Evolutionary conservation across 768 basidiomycete genomes (phyloP).

Genomic region (Phylloporus arenicola): DNA sequence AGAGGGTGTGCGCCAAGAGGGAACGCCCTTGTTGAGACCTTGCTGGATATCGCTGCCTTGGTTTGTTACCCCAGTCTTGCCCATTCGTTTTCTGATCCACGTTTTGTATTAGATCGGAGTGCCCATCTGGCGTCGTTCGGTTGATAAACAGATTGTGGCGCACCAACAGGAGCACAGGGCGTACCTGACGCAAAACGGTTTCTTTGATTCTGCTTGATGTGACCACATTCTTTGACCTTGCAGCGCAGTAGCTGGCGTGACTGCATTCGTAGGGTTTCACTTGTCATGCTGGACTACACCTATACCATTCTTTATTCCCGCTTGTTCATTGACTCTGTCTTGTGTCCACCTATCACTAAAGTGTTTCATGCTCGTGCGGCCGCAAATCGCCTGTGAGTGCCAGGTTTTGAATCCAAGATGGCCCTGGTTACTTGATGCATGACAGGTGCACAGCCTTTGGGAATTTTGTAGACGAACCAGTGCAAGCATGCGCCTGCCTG

Average conservation of each 20-base stretch:
- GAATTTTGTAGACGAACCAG: too few species aligned
- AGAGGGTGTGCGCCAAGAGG: slow-evolving; percentile 54
- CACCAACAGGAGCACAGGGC: slow-evolving; percentile 44
- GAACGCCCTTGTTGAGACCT: slow-evolving; percentile 52
- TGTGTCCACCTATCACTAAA: neutral
- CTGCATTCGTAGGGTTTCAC: neutral
- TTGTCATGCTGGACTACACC: too few species aligned
- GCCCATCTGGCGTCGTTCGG: slow-evolving; percentile 48
- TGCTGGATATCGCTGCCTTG: slow-evolving; percentile 38
- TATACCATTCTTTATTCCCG: too few species aligned
- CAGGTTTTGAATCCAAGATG: neutral
- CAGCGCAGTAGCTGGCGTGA: neutral
- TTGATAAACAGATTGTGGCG: slow-evolving; percentile 42
- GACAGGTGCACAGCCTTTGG: too few species aligned
- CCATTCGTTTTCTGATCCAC: neutral
- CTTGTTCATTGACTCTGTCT: neutral
- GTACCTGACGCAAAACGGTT: slow-evolving; percentile 41
- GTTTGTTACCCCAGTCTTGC: slow-evolving; percentile 30
- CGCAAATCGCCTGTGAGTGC: neutral
- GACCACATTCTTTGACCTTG: neutral
- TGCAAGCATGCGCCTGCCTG: too few species aligned
- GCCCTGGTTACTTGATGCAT: too few species aligned
- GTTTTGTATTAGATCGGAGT: slow-evolving; percentile 37
- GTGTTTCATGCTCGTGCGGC: neutral
- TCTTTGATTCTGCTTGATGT: slow-evolving; percentile 29